Evolutionary conservation across 1,284 basidiomycete species (phyloP).

Genomic region (Cerioporus squamosus): DNA sequence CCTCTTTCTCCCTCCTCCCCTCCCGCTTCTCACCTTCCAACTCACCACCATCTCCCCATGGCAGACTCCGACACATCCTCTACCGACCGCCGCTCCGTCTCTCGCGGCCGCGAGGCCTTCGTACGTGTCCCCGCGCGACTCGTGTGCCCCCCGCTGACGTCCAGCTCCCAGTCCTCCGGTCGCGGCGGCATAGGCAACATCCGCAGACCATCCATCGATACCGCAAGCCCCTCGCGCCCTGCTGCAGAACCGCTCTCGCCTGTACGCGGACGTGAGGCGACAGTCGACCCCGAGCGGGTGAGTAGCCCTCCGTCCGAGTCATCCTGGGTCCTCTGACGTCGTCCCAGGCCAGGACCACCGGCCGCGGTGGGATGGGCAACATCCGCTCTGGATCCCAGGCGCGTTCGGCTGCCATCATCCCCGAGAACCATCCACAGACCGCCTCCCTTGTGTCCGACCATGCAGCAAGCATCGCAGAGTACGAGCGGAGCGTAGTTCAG

Average conservation of each 20-base stretch:
- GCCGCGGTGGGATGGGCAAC: constrained; percentile 81
- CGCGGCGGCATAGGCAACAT: constrained; percentile 75
- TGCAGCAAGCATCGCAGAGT: constrained; percentile 32
- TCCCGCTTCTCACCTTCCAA: background rate
- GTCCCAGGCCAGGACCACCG: constrained; percentile 59
- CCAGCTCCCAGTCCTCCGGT: constrained; percentile 54
- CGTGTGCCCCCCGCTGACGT: background rate
- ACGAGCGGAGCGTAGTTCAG: constrained; percentile 51
- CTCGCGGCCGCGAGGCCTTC: constrained; percentile 35
- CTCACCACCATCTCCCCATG: constrained; percentile 9
- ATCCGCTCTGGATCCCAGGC: constrained; percentile 74
- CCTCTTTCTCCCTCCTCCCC: background rate
- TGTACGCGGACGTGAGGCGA: constrained; percentile 62
- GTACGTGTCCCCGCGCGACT: constrained; percentile 21
- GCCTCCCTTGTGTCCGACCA: constrained; percentile 32
- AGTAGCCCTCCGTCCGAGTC: constrained; percentile 10
- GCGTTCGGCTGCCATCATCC: constrained; percentile 33
- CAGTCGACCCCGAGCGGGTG: constrained; percentile 39
- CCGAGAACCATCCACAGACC: constrained; percentile 36
- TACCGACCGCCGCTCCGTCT: constrained; percentile 30
- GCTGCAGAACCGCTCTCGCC: constrained; percentile 35
- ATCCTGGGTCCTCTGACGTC: constrained; percentile 1
- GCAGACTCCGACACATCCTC: constrained; percentile 19
- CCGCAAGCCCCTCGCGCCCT: constrained; percentile 41
- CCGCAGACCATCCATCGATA: constrained; percentile 46